Evolutionary conservation across 1,284 basidiomycete species (phyloP).

Genomic region (Ustanciosporium gigantosporum): DNA sequence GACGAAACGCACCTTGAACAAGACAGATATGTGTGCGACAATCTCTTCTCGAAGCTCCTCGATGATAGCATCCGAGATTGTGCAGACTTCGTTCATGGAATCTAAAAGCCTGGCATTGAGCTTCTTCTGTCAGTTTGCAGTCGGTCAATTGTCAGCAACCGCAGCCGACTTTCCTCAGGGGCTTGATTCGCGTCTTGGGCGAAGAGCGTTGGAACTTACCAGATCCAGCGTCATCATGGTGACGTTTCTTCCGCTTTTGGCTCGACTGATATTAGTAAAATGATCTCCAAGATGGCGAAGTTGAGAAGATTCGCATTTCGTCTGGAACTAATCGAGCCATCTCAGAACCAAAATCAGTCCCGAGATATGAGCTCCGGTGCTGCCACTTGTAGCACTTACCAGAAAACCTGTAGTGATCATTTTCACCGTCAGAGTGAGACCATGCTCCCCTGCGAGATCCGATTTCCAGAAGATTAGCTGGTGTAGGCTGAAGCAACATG

Average conservation of each 20-base stretch:
- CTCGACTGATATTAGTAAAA: slow-evolving; percentile 70
- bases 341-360: no score
- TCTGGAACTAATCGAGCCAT: no score
- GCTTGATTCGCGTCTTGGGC: no score
- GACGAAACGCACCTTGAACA: slow-evolving; percentile 51
- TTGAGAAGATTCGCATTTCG: slow-evolving; percentile 6
- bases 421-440: slow-evolving; percentile 69
- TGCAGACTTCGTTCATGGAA: slow-evolving; percentile 77
- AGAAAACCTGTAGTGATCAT: slow-evolving; percentile 73
- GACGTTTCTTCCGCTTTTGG: slow-evolving; percentile 70
- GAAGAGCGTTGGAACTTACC: slow-evolving; percentile 16
- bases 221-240: slow-evolving; percentile 76
- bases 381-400: no score
- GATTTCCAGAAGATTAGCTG: no score
- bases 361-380: slow-evolving; percentile 39
- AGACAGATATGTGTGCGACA: slow-evolving; percentile 14
- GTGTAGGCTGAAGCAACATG: no score
- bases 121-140: slow-evolving; percentile 68
- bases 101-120: slow-evolving; percentile 81
- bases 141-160: neutral
- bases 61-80: slow-evolving; percentile 69
- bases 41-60: slow-evolving; percentile 35
- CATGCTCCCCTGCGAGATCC: no score
- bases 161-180: neutral
- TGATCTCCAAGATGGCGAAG: slow-evolving; percentile 4